Conservation (phyloP, 129 eudicot species). For the sunflower (Helianthus annuus) region HanXRQr2.0-SUNRISE NC_035440.2:31139059-31139558, state of each 20-base stretch:
- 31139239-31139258: constrained; percentile 85
- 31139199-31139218: no score
- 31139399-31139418: constrained; percentile 94
- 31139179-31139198: no score
- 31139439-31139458: constrained; percentile 91
- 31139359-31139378: no score
- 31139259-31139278: constrained; percentile 81
- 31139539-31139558: constrained; percentile 9
- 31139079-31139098: no score
- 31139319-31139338: constrained; percentile 50
- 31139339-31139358: background rate
- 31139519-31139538: background rate
- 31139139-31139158: no score
- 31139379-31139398: constrained; percentile 3
- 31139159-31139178: no score
- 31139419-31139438: constrained; percentile 68
- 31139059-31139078: no score
- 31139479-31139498: constrained; percentile 82
- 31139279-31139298: constrained; percentile 91
- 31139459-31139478: constrained; percentile 46
- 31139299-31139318: constrained; percentile 89
- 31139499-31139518: constrained; percentile 35
- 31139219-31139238: no score
- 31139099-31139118: no score
- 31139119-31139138: no score